Conservation (phyloP, 1,284 basidiomycete species). For the Rhizopogon hawkerae region DNA sequence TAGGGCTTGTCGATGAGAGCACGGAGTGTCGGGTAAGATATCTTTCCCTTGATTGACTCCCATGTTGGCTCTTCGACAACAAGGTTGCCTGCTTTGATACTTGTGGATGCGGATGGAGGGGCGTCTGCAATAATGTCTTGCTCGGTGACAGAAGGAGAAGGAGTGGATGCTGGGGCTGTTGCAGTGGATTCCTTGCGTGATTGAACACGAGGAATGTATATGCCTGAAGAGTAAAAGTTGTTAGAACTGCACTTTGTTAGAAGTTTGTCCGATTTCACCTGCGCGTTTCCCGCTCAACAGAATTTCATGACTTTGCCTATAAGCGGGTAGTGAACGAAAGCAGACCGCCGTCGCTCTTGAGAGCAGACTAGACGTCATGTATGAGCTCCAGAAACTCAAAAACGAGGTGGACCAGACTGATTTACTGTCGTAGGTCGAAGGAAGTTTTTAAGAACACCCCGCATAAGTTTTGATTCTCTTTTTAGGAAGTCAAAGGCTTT, state of each 20-base stretch:
- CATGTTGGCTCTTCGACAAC: slow-evolving; percentile 25
- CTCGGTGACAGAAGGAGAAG: neutral
- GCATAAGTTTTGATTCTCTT: neutral
- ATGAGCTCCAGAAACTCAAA: neutral
- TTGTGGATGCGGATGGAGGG: neutral
- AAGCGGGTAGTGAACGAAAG: neutral
- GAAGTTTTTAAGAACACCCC: slow-evolving; percentile 1
- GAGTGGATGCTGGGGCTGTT: neutral
- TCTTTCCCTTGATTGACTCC: slow-evolving; percentile 32
- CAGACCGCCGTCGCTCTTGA: neutral
- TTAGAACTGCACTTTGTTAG: too few species aligned
- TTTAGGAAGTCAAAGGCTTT: slow-evolving; percentile 1
- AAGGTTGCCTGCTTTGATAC: neutral
- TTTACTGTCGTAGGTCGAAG: neutral
- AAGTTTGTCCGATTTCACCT: neutral
- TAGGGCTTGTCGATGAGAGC: slow-evolving; percentile 67
- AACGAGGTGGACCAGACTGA: neutral
- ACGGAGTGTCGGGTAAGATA: slow-evolving; percentile 44
- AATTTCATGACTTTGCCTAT: neutral
- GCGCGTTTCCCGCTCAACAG: neutral
- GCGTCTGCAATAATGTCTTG: neutral
- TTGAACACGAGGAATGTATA: neutral
- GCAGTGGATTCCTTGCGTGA: slow-evolving; percentile 3
- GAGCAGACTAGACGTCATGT: slow-evolving; percentile 2
- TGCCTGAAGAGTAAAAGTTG: neutral